A percentile compares a stretch with the other conserved stretches of the same genome.
phyloP scores from a whole-genome alignment of 176 grass and related monocot genomes.

The Thinopyrum elongatum region DNA sequence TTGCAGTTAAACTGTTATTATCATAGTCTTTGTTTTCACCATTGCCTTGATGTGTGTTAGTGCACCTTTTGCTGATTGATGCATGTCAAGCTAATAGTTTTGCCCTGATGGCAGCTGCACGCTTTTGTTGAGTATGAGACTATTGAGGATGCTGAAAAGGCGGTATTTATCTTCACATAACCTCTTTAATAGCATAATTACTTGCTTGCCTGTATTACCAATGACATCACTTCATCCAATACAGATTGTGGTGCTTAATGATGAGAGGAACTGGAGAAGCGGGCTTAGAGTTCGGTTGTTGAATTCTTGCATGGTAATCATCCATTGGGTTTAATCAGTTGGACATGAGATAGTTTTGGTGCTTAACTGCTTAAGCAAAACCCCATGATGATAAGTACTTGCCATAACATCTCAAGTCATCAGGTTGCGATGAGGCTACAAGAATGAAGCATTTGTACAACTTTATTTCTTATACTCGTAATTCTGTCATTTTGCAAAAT shows the following conservation, averaged over 20 bases:
- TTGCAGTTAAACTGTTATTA: slow-evolving; percentile 17
- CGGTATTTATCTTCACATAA: slow-evolving; percentile 49
- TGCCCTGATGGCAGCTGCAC: slow-evolving; percentile 65
- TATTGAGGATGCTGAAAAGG: slow-evolving; percentile 85
- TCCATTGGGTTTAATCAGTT: slow-evolving; percentile 2
- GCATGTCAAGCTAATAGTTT: slow-evolving; percentile 20
- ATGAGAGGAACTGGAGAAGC: slow-evolving; percentile 98
- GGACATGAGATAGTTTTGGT: slow-evolving; percentile 2
- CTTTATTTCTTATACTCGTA: background rate
- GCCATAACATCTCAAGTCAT: slow-evolving; percentile 10
- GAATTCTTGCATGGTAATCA: slow-evolving; percentile 77
- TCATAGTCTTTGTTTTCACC: background rate
- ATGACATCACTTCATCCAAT: slow-evolving; percentile 18
- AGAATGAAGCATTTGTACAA: background rate
- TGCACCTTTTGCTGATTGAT: background rate
- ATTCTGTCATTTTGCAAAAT: slow-evolving; percentile 10
- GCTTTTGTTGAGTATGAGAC: slow-evolving; percentile 97
- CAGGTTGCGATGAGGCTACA: background rate
- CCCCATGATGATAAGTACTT: slow-evolving; percentile 1
- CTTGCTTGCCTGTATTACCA: background rate
- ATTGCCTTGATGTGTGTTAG: background rate
- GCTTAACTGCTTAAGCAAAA: slow-evolving; percentile 19
- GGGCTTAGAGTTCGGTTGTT: slow-evolving; percentile 85
- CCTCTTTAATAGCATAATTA: slow-evolving; percentile 8
- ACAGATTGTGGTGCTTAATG: slow-evolving; percentile 88